Conservation (phyloP, 2,329 filamentous ascomycete species). For the Penicillium occitanis region DNA sequence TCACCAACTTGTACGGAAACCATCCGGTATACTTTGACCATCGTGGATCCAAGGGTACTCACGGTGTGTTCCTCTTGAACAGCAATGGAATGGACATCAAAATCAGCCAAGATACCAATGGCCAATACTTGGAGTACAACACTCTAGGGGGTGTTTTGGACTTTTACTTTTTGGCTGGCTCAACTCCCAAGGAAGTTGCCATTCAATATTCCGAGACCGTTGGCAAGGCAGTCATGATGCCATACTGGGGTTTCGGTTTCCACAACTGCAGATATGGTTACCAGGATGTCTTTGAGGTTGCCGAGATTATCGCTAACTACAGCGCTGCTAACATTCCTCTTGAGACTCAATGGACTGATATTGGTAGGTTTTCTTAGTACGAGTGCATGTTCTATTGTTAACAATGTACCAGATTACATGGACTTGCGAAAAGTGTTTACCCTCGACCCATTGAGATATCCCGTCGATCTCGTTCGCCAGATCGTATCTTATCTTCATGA, state of each 20-base stretch:
- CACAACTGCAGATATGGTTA: conserved; percentile 67
- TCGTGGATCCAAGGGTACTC: conserved; percentile 57
- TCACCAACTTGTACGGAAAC: conserved; percentile 68
- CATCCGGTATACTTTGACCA: conserved; percentile 78
- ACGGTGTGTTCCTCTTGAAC: conserved; percentile 68
- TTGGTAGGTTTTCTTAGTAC: conserved; percentile 25
- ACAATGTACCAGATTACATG: conserved; percentile 38
- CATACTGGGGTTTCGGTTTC: conserved; percentile 63
- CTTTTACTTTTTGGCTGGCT: conserved; percentile 65
- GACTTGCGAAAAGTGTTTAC: conserved; percentile 40
- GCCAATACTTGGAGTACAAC: conserved; percentile 77
- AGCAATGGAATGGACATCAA: conserved; percentile 76
- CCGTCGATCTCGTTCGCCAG: conserved; percentile 56
- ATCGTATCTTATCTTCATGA: conserved; percentile 66
- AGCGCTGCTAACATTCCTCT: conserved; percentile 43
- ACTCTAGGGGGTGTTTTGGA: conserved; percentile 74
- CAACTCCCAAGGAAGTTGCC: conserved; percentile 58
- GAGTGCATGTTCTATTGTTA: background rate
- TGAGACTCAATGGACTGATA: conserved; percentile 50
- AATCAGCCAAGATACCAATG: conserved; percentile 61
- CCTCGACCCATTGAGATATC: conserved; percentile 40
- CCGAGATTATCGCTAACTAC: conserved; percentile 47
- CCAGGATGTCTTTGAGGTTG: conserved; percentile 48
- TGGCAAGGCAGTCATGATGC: conserved; percentile 60
- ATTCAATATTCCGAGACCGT: conserved; percentile 60